Conservation (phyloP, 495 filamentous ascomycete genomes). For the Neurospora hispaniola region DNA sequence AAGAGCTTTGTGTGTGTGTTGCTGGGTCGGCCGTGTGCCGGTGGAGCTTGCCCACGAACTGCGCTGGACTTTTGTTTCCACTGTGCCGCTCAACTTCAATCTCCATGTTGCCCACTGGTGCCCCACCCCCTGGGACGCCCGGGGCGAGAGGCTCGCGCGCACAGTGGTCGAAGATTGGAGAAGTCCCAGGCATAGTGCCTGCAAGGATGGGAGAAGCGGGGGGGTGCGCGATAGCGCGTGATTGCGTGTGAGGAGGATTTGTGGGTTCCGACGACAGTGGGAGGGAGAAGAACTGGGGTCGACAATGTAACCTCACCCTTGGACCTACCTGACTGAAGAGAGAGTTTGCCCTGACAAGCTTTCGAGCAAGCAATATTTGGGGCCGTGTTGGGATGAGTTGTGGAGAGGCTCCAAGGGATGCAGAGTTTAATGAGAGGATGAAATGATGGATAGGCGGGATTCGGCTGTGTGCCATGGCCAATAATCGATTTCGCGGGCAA, state of each 20-base stretch:
- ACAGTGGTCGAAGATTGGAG: constrained; percentile 15
- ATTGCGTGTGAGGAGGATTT: constrained; percentile 25
- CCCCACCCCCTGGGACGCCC: constrained; percentile 13
- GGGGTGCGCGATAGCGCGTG: constrained; percentile 28
- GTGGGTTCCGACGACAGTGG: constrained; percentile 10
- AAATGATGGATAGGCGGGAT: not conserved
- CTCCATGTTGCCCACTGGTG: not conserved
- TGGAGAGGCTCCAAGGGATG: not conserved
- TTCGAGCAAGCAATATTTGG: not conserved
- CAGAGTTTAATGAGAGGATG: not conserved
- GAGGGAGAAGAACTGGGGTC: not conserved
- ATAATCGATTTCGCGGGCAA: not conserved
- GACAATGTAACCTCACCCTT: not conserved
- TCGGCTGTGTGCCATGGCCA: not conserved
- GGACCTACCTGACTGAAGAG: not conserved
- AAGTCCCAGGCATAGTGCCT: constrained; percentile 7
- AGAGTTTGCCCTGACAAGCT: not conserved
- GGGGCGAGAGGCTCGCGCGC: constrained; percentile 11
- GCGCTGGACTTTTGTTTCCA: constrained; percentile 3
- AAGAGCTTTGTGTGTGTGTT: not conserved
- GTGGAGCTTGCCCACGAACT: constrained; percentile 6
- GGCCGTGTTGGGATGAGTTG: not conserved
- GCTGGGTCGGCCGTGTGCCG: not conserved
- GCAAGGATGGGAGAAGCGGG: constrained; percentile 25
- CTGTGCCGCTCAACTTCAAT: constrained; percentile 6